These are phyloP conservation scores for Phytophthora pluvialis DNA, from an alignment of 352 stramenopile genomes.

Conservation along the genomic window DNA sequence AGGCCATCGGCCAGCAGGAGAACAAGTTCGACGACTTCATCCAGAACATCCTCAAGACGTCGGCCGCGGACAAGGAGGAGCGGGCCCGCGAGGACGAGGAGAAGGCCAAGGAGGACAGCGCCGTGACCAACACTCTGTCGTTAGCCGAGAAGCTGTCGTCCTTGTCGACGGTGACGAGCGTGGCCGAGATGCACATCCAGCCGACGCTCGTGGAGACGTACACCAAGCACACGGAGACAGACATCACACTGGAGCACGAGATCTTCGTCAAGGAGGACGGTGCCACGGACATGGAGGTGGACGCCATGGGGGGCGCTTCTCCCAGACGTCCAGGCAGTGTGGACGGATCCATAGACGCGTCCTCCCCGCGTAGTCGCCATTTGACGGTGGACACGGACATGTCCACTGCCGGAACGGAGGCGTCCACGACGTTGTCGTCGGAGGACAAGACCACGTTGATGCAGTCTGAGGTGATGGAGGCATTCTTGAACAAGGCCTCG, in stretches of 20 bases:
- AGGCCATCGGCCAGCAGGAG: constrained; percentile 73
- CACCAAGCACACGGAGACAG: constrained; percentile 85
- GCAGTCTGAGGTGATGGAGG: constrained; percentile 78
- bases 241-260: constrained; percentile 85
- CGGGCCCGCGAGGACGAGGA: constrained; percentile 14
- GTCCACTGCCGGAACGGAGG: constrained; percentile 26
- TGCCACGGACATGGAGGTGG: constrained; percentile 51
- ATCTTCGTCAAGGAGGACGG: constrained; percentile 58
- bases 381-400: constrained; percentile 62
- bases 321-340: constrained; percentile 39
- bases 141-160: constrained; percentile 78
- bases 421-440: constrained; percentile 37
- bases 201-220: constrained; percentile 84
- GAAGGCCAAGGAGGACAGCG: constrained; percentile 36
- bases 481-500: constrained; percentile 79
- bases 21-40: constrained; percentile 88
- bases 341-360: constrained; percentile 32
- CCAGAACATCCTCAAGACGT: constrained; percentile 83
- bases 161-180: constrained; percentile 75
- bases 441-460: constrained; percentile 77
- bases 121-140: constrained; percentile 50
- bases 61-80: constrained; percentile 29
- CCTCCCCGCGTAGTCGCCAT: constrained; percentile 49
- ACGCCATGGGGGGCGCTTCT: constrained; percentile 33
- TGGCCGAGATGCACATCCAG: constrained; percentile 85